Evolutionary conservation across 2,329 filamentous ascomycete species (phyloP).

Genomic region (Hypoxylon sp.): DNA sequence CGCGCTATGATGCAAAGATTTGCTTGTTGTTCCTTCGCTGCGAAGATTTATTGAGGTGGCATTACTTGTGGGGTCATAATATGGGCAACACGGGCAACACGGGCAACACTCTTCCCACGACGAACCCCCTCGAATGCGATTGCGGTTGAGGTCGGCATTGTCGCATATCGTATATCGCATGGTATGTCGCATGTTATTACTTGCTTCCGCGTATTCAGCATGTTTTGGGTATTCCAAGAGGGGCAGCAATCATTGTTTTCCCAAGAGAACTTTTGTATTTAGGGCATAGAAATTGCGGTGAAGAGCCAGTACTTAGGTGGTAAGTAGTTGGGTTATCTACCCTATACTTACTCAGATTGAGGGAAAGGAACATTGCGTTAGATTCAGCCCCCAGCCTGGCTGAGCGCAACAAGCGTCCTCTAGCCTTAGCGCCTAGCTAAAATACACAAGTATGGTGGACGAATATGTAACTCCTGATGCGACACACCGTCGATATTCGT

Average conservation of each 20-base stretch:
- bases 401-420: constrained; percentile 14
- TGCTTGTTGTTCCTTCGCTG: constrained; percentile 7
- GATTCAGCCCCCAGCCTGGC: constrained; percentile 33
- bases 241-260: constrained; percentile 14
- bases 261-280: constrained; percentile 10
- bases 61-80: constrained; percentile 39
- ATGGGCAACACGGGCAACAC: constrained; percentile 15
- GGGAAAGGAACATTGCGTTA: constrained; percentile 13
- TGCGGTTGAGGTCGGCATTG: constrained; percentile 41
- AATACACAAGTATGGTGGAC: constrained; percentile 6
- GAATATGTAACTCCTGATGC: constrained; percentile 25
- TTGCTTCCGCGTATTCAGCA: constrained; percentile 17
- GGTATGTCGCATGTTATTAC: constrained; percentile 28
- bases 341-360: constrained; percentile 34
- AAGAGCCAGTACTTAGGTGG: constrained; percentile 18
- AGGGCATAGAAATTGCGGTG: constrained; percentile 36
- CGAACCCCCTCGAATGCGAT: constrained; percentile 29
- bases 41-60: constrained; percentile 35
- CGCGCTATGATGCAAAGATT: constrained; percentile 7
- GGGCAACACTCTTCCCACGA: constrained; percentile 15
- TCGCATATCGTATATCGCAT: background rate
- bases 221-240: constrained; percentile 3
- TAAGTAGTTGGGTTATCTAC: constrained; percentile 15
- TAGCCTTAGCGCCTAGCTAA: constrained; percentile 26
- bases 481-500: constrained; percentile 28